Conservation (phyloP, 768 basidiomycete genomes). For the Krasilnikovozyma curviuscula region DNA sequence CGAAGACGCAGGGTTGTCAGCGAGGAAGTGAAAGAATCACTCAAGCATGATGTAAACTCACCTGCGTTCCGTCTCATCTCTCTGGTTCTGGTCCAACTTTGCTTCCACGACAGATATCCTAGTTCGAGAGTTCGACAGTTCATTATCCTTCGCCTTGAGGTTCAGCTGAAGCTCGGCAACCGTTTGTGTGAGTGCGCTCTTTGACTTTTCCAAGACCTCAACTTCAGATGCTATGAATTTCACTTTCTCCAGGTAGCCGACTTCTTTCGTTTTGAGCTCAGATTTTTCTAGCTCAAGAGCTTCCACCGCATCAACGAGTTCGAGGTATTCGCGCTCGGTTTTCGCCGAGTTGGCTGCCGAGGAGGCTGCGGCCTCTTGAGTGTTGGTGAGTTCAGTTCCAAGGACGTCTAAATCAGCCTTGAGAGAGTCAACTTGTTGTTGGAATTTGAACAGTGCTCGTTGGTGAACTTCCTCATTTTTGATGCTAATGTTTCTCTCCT, state of each 20-base stretch:
- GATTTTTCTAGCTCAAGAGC: slow-evolving; percentile 53
- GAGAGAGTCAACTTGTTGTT: slow-evolving; percentile 61
- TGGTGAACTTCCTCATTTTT: slow-evolving; percentile 72
- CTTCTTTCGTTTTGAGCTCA: slow-evolving; percentile 45
- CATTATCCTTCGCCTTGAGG: slow-evolving; percentile 58
- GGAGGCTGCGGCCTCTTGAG: slow-evolving; percentile 51
- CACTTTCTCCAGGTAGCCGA: slow-evolving; percentile 41
- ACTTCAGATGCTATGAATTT: slow-evolving; percentile 41
- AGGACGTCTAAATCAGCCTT: slow-evolving; percentile 67
- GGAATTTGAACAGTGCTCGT: slow-evolving; percentile 46
- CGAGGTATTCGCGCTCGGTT: slow-evolving; percentile 10
- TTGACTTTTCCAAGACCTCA: slow-evolving; percentile 38
- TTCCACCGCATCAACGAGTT: slow-evolving; percentile 4
- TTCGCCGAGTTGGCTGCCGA: slow-evolving; percentile 8
- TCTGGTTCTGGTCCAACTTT: slow-evolving; percentile 15
- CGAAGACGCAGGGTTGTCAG: slow-evolving; percentile 30
- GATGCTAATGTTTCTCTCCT: slow-evolving; percentile 53
- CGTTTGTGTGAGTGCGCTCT: slow-evolving; percentile 44
- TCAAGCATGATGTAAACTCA: slow-evolving; percentile 14
- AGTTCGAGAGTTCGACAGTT: slow-evolving; percentile 48
- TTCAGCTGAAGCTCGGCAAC: slow-evolving; percentile 51
- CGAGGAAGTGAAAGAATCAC: slow-evolving; percentile 13
- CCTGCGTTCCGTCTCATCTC: neutral
- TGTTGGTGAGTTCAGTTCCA: slow-evolving; percentile 67
- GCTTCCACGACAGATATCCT: slow-evolving; percentile 37